A percentile compares a stretch with the other conserved stretches of the same genome.
Conservation (phyloP, 2,329 filamentous ascomycete species). For the Colletotrichum musicola region DNA sequence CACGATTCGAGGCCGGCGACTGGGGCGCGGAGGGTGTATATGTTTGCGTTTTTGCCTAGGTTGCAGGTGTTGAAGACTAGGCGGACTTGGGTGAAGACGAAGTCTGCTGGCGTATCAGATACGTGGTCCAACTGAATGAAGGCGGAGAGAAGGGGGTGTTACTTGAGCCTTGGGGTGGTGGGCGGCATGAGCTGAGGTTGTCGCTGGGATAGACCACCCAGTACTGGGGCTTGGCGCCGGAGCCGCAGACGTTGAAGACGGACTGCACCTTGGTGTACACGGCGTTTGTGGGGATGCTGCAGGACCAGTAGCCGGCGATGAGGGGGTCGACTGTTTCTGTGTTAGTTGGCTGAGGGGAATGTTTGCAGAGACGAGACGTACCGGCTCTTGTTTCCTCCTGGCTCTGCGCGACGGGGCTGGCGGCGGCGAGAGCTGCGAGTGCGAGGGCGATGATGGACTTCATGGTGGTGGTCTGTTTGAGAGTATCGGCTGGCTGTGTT, state of each 20-base stretch:
- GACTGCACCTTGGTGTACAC: neutral
- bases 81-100: neutral
- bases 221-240: neutral
- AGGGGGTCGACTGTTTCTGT: neutral
- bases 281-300: neutral
- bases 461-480: neutral
- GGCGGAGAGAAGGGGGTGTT: neutral
- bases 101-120: neutral
- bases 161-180: neutral
- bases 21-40: neutral
- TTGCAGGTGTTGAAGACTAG: neutral
- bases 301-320: neutral
- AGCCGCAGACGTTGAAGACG: neutral
- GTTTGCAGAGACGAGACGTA: neutral
- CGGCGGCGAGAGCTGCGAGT: neutral
- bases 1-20: neutral
- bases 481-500: neutral
- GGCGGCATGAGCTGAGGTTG: neutral
- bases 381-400: neutral
- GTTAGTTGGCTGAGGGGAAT: neutral
- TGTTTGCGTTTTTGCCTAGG: neutral
- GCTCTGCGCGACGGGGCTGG: neutral
- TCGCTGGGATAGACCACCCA: neutral
- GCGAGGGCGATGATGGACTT: neutral
- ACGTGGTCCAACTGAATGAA: neutral